These are phyloP conservation scores for Rhizophora mangle DNA, from an alignment of 345 rosid genomes.

Conservation along the genomic window DNA sequence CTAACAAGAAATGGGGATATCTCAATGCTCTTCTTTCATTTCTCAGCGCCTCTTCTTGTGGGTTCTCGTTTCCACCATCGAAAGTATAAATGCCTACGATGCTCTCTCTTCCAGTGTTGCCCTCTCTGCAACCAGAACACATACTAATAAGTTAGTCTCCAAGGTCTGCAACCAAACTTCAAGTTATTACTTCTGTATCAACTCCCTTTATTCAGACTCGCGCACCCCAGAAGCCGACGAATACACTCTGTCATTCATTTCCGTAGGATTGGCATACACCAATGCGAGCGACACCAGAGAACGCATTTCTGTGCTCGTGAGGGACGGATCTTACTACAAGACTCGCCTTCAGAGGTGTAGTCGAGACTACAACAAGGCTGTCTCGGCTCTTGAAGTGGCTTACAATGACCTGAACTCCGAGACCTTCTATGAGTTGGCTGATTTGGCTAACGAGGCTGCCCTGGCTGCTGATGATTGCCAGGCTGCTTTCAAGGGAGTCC, in stretches of 20 bases:
- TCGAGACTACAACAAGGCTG: conserved; percentile 21
- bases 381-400: conserved; percentile 22
- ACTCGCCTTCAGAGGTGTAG: conserved; percentile 23
- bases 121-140: neutral
- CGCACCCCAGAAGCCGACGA: conserved; percentile 37
- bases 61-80: neutral
- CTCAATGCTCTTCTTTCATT: neutral
- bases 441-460: conserved; percentile 20
- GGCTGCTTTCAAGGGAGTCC: conserved; percentile 14
- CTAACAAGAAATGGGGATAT: neutral
- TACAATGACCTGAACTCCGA: conserved; percentile 41
- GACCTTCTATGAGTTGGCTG: conserved; percentile 29
- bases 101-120: neutral
- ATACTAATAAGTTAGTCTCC: conserved; percentile 20
- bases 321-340: neutral
- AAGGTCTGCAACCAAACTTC: conserved; percentile 31
- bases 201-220: conserved; percentile 41
- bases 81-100: neutral
- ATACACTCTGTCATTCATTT: conserved; percentile 33
- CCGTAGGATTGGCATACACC: conserved; percentile 34
- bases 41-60: neutral
- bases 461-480: conserved; percentile 25
- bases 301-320: conserved; percentile 19
- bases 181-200: conserved; percentile 29
- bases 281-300: conserved; percentile 34